Conservation (phyloP, 1,284 basidiomycete species). For the Ganoderma boninense region DNA sequence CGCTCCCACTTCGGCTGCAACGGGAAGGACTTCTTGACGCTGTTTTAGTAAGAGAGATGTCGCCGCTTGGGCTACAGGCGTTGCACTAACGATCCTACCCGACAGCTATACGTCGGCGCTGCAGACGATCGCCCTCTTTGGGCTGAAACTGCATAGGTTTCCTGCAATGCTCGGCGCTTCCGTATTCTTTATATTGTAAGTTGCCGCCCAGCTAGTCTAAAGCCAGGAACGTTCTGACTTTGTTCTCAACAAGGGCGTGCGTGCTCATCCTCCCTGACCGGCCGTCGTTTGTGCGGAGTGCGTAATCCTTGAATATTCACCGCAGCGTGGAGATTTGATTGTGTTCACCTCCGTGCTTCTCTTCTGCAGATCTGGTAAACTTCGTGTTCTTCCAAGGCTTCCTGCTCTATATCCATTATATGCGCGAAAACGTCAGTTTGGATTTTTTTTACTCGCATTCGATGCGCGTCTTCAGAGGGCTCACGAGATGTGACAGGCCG, state of each 20-base stretch:
- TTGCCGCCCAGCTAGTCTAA: constrained; percentile 13
- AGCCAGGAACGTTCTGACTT: background rate
- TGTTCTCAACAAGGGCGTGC: constrained; percentile 54
- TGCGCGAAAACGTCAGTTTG: constrained; percentile 54
- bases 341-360: background rate
- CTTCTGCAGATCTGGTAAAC: constrained; percentile 63
- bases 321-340: background rate
- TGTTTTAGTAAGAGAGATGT: constrained; percentile 64
- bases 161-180: constrained; percentile 69
- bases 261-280: constrained; percentile 62
- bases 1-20: constrained; percentile 47
- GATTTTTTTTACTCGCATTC: background rate
- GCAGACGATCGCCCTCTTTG: constrained; percentile 82
- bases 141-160: constrained; percentile 73
- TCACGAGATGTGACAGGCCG: constrained; percentile 45
- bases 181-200: constrained; percentile 68
- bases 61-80: background rate
- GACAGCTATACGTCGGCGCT: constrained; percentile 62
- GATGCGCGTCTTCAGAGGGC: background rate
- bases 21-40: constrained; percentile 64
- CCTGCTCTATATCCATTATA: constrained; percentile 63
- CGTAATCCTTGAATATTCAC: background rate
- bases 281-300: constrained; percentile 63
- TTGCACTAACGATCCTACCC: background rate
- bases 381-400: constrained; percentile 71